Evolutionary conservation across 768 basidiomycete species (phyloP).

Genomic region (Lyophyllum atratum): DNA sequence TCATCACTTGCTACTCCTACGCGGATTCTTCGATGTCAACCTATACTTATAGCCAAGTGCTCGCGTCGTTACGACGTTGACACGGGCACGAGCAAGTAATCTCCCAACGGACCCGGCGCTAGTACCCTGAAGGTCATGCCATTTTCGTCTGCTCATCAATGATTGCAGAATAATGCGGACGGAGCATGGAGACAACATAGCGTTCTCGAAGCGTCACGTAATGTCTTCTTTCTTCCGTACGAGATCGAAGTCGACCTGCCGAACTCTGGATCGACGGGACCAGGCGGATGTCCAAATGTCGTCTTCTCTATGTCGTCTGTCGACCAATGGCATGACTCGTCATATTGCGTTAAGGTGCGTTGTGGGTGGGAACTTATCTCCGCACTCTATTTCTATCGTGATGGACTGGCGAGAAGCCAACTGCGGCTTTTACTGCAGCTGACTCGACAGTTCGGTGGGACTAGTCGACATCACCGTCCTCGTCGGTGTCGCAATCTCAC

Average conservation of each 20-base stretch:
- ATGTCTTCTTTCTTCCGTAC: neutral
- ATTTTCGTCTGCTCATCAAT: neutral
- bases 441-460: neutral
- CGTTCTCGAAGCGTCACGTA: neutral
- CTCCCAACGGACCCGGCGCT: neutral
- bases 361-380: neutral
- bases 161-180: neutral
- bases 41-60: neutral
- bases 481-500: constrained; percentile 1
- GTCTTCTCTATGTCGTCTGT: neutral
- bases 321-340: neutral
- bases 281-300: neutral
- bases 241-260: neutral
- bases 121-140: neutral
- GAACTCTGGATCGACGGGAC: neutral
- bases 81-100: no score
- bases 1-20: no score
- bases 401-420: neutral
- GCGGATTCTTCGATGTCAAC: no score
- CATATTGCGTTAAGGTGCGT: neutral
- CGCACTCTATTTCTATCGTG: neutral
- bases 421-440: neutral
- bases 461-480: neutral
- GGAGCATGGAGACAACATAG: constrained; percentile 1
- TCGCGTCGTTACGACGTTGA: neutral